Conservation (phyloP, 305 asterid genomes). For the Fraxinus angustifolia region DNA sequence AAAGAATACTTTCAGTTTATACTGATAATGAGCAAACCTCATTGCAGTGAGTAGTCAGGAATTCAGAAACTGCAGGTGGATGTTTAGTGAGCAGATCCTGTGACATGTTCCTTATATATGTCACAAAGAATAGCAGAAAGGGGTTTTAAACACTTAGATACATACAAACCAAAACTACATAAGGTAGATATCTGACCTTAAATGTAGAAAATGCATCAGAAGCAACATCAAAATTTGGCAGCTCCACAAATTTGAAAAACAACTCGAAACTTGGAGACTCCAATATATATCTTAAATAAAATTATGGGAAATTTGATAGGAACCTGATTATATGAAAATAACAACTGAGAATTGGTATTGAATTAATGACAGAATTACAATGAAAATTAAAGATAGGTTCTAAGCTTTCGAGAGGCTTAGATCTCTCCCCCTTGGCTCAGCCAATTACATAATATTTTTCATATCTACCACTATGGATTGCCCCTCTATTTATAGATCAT, state of each 20-base stretch:
- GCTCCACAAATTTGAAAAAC: conserved; percentile 86
- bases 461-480: no score
- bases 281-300: conserved; percentile 68
- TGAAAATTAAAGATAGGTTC: no score
- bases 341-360: no score
- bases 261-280: conserved; percentile 96
- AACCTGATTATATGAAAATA: no score
- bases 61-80: conserved; percentile 69
- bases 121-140: conserved; percentile 27
- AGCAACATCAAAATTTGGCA: conserved; percentile 85
- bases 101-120: conserved; percentile 13
- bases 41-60: conserved; percentile 58
- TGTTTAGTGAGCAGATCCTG: conserved; percentile 94
- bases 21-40: conserved; percentile 53
- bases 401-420: no score
- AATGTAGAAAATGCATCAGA: conserved; percentile 96
- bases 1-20: neutral
- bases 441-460: no score
- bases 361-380: no score
- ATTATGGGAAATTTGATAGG: conserved; percentile 3
- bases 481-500: no score
- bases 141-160: conserved; percentile 14
- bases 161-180: conserved; percentile 12
- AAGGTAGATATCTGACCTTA: conserved; percentile 54
- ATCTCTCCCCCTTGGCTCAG: no score